Percentiles rank a stretch among this genome's conserved stretches.
These are phyloP conservation scores for Verbena officinalis DNA, from an alignment of 257 asterid species.

Conservation along the genomic window DNA sequence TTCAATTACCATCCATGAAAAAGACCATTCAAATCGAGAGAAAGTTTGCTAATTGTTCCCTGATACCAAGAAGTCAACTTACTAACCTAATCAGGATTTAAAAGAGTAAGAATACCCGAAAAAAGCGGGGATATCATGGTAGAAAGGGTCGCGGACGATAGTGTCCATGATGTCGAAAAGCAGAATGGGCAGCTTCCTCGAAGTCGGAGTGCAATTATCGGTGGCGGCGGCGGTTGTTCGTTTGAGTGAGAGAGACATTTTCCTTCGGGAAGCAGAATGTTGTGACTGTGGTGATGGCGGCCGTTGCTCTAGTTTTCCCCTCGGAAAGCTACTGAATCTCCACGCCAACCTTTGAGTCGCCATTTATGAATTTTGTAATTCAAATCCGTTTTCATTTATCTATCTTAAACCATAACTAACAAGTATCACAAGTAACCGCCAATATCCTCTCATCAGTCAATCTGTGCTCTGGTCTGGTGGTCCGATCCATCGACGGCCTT, in stretches of 20 bases:
- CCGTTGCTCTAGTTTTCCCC: slow-evolving; percentile 24
- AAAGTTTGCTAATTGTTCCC: background rate
- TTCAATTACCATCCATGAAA: slow-evolving; percentile 4
- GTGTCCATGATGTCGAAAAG: slow-evolving; percentile 95
- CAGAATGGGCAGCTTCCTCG: slow-evolving; percentile 68
- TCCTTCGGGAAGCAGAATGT: background rate
- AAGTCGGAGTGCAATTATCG: background rate
- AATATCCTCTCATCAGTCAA: too few relatives aligned
- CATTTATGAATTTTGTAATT: background rate
- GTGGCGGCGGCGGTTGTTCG: slow-evolving; percentile 18
- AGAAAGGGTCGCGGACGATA: slow-evolving; percentile 86
- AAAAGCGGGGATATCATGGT: slow-evolving; percentile 77
- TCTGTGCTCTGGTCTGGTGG: too few relatives aligned
- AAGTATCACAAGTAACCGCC: too few relatives aligned
- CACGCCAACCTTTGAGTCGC: slow-evolving; percentile 34
- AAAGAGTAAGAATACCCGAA: slow-evolving; percentile 57
- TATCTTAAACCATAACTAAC: too few relatives aligned
- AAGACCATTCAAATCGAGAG: background rate
- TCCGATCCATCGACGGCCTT: too few relatives aligned
- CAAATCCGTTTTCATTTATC: too few relatives aligned
- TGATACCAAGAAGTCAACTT: background rate
- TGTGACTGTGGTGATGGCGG: slow-evolving; percentile 17
- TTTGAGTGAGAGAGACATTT: slow-evolving; percentile 32
- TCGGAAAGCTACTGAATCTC: slow-evolving; percentile 34
- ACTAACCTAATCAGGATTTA: background rate